Evolutionary conservation across 345 rosid genomes (phyloP), one percentile per base, ranked within the genome.

Genomic region (Moringa oleifera): DNA sequence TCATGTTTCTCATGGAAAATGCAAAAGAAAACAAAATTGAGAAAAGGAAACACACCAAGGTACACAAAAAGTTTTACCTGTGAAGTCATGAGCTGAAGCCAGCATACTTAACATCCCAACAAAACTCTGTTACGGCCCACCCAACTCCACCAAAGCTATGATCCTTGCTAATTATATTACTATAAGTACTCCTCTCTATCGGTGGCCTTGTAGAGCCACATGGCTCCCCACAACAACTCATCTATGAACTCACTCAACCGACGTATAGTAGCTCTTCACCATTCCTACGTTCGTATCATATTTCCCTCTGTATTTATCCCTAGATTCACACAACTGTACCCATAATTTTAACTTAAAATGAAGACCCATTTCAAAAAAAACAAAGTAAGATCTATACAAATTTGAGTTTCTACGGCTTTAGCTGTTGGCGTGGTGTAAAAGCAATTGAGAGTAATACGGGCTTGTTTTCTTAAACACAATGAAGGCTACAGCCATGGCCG

Each of bases 71-170:
- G 13, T 23, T 9, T 68, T 73, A 90, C 97, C 98, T 81, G 81
- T n/a, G 97, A 83, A 46, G 92, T 89, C 36, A 86, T 68, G 52
- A 90, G 56, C 58, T 93, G 99, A 68, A 94, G 63, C 92, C 99
- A 53, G 96, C 90, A 51, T 78, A 90, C 75, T 94, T 94, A 19
- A 94, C 97, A 77, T 94, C 99, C 99, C 99, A 94, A 69, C 99
- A 90, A 73, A 94, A 94, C 69, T 94, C 97, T 0, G 94, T 71
- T 46, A 94, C 86, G 71, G 97, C 85, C 97, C 97, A 94, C 41
- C 86, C 84, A 72, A 80, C 76, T 24, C 97, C 97, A 31, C 99
- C 99, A 59, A 90, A 77, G 25, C 31, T 59, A 36, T 68, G 61
- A 45, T 95, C 91, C 67, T 86, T 94, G 55, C 77, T 61, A 20